Evolutionary conservation across 331 rosid genomes (phyloP).

Genomic region (Malus hybrid): DNA sequence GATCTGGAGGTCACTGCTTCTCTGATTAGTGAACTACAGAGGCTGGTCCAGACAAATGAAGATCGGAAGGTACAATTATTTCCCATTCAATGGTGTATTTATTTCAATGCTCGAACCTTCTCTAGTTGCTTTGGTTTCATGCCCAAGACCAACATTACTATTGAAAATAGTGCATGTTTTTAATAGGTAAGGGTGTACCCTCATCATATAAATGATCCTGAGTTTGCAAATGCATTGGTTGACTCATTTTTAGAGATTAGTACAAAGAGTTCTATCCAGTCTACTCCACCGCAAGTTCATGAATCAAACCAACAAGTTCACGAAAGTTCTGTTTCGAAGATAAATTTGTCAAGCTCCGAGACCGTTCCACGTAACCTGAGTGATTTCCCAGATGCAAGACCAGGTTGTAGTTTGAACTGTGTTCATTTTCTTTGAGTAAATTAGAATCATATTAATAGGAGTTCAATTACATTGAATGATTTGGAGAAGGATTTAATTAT

Average conservation of each 20-base stretch:
- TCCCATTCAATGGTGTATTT: not conserved
- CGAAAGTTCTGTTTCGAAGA: slow-evolving; percentile 23
- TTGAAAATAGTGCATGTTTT: slow-evolving; percentile 1
- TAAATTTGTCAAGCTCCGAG: slow-evolving; percentile 23
- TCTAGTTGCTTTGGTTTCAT: slow-evolving; percentile 12
- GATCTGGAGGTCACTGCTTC: slow-evolving; percentile 55
- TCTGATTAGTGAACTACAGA: slow-evolving; percentile 55
- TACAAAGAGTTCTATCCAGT: slow-evolving; percentile 24
- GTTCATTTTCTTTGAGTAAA: not conserved
- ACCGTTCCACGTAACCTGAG: slow-evolving; percentile 39
- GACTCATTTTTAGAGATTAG: slow-evolving; percentile 69
- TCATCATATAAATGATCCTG: slow-evolving; percentile 75
- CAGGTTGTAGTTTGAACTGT: slow-evolving; percentile 40
- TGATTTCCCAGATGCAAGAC: slow-evolving; percentile 77
- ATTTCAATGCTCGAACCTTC: not conserved
- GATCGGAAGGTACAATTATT: slow-evolving; percentile 46
- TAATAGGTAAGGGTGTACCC: slow-evolving; percentile 68
- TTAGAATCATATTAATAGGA: not conserved
- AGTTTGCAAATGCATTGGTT: slow-evolving; percentile 71
- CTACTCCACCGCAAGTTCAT: slow-evolving; percentile 24
- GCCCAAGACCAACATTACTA: slow-evolving; percentile 1
- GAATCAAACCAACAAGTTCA: slow-evolving; percentile 25
- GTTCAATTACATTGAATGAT: not conserved
- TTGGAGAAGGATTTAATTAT: not conserved
- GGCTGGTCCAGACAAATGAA: slow-evolving; percentile 47